Evolutionary conservation across 2,329 filamentous ascomycete species (phyloP), one percentile per base, ranked within the genome.

Genomic region (Nothopassalora personata): DNA sequence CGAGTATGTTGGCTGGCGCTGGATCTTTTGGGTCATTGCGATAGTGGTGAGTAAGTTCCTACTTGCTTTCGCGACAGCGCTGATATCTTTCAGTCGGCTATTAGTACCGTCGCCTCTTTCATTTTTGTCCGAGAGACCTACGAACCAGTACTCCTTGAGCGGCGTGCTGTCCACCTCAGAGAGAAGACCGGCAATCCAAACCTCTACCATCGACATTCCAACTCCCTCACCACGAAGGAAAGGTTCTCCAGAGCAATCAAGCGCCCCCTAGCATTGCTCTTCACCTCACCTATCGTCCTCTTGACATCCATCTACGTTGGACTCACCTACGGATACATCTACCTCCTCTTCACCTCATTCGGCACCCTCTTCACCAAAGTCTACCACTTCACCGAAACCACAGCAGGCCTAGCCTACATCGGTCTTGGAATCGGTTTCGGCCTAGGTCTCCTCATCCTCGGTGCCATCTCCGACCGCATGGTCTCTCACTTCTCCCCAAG

Each of bases 11-110:
- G 77, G 77, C 54, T 89, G 86, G 86, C 82, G 81, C 72, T 87
- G 85, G 79, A 83, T 88, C 1, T 87, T 88, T 70, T 86, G 84
- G 63, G 80, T 34, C 31, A 34, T 34, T 11, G 11, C 31, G 7
- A 34, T 34, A 34, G 31, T 34, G 31, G 31, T 34, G 11, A 34
- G 31, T 9, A 2, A 9, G 31, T 9, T 34, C 31, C 11, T 11
- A 11, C 11, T 11, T 11, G 11, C 7, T 34, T 34, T 34, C 8
- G 7, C 1, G 11, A 11, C 4, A 34, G 8, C 7, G 11, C 31
- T 34, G 11, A 34, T 11, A 34, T 11, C 31, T 34, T 34, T 11
- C 31, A 34, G 31, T 34, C 31, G 11, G 31, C 31, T 4, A 5
- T 34, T 11, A 34, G 31, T 11, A 34, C 31, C 31, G 11, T 11